Evolutionary conservation across 306 rosid genomes (phyloP), one percentile per base, ranked within the genome.

Genomic region (Vigna unguiculata): DNA sequence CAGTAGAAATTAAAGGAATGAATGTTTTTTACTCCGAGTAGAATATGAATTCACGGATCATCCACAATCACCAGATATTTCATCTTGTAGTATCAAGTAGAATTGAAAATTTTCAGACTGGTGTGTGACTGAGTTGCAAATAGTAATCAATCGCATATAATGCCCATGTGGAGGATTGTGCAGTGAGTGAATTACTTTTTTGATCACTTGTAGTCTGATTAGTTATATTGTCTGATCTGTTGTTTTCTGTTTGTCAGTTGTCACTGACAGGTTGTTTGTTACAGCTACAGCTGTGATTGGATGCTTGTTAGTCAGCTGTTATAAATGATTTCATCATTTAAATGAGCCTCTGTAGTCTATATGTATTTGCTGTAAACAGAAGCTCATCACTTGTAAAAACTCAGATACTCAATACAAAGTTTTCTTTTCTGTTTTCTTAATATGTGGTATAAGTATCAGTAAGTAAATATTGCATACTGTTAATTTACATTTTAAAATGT

Each of bases 11-110:
- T 9, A 48, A 43, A 36, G 34, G 19, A 22, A 62, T 51, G 6
- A 9, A 58, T 9, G n/a, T 16, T 78, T 28, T 9, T 2, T 55
- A 19, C 43, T 69, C n/a, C 32, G 32, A 30, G 70, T 46, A 32
- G 2, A 69, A 64, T 55, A 38, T 63, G 28, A 17, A 63, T 58
- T 64, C 46, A 11, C 22, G 80, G 55, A 40, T 40, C 17, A 43
- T 53, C 70, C 67, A 17, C 43, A 57, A 67, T 68, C 67, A 40
- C 36, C 4, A 25, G n/a, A 68, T 52, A 69, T 69, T 69, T 45
- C 51, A 78, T 58, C 49, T 24, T 67, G 48, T 67, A 67, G 68
- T 41, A 55, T 76, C 7, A 40, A 52, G 47, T 53, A n/a, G 46
- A 41, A 73, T 55, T 55, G 17, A 28, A 67, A 66, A 5, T 25